Conservation (phyloP, 805 yeast species). For the Clavispora vitiphila region DNA sequence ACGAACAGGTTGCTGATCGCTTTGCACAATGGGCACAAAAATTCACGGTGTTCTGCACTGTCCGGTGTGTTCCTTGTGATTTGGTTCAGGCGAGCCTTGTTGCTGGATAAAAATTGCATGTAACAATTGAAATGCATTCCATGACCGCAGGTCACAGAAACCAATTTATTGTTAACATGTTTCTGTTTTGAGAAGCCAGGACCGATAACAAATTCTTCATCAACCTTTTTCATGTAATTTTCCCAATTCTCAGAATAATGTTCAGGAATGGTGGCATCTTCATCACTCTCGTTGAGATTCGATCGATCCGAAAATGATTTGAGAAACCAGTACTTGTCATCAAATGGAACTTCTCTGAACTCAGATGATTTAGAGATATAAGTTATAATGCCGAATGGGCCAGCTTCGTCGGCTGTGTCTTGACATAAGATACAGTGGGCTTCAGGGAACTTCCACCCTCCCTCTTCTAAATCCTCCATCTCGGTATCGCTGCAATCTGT, state of each 20-base stretch:
- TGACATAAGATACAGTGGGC: conserved; percentile 79
- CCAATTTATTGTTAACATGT: conserved; percentile 38
- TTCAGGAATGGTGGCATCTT: conserved; percentile 11
- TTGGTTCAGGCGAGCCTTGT: conserved; percentile 55
- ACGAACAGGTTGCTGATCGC: conserved; percentile 78
- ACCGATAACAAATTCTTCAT: conserved; percentile 48
- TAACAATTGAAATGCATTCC: conserved; percentile 86
- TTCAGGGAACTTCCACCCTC: conserved; percentile 67
- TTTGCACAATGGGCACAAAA: conserved; percentile 87
- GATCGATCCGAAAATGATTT: conserved; percentile 53
- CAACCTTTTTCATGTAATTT: conserved; percentile 30
- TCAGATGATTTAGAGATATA: conserved; percentile 55
- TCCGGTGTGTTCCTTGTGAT: conserved; percentile 82
- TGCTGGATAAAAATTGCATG: conserved; percentile 54
- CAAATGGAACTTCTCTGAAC: conserved; percentile 60
- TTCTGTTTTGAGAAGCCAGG: conserved; percentile 59
- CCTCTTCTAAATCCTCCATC: conserved; percentile 33
- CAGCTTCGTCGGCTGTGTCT: conserved; percentile 60
- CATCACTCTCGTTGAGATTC: conserved; percentile 21
- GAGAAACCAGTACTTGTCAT: conserved; percentile 58
- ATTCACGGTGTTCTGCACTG: conserved; percentile 62
- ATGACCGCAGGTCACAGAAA: conserved; percentile 83
- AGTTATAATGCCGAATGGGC: conserved; percentile 72
- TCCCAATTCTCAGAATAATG: conserved; percentile 30
- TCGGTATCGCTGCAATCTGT: conserved; percentile 37